Conservation (phyloP, 2,329 filamentous ascomycete genomes). For the Pseudogymnoascus sp. region DNA sequence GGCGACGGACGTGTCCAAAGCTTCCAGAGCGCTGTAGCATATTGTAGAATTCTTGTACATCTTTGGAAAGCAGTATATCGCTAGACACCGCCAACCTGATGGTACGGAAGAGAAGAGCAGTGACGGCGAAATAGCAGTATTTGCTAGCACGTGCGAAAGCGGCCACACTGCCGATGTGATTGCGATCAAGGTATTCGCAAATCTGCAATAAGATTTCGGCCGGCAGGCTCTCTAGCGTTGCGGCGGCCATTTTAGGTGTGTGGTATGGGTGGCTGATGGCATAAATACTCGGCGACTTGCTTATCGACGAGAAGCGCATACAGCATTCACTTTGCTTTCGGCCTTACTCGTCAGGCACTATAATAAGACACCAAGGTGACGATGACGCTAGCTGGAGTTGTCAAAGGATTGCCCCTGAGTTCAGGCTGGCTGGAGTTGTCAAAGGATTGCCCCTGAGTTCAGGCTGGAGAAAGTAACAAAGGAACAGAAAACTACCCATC, state of each 20-base stretch:
- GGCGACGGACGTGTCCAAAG: not conserved
- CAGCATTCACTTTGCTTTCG: too few relatives aligned
- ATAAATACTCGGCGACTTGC: too few relatives aligned
- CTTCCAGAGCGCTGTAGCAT: not conserved
- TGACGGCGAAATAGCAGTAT: not conserved
- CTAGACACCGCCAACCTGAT: not conserved
- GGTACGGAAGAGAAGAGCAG: not conserved
- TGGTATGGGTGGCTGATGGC: too few relatives aligned
- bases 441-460: not conserved
- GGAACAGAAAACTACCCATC: not conserved
- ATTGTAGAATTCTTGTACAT: not conserved
- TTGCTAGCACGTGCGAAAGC: slow-evolving; percentile 1
- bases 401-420: not conserved
- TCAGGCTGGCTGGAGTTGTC: too few relatives aligned
- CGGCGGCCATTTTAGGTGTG: too few relatives aligned
- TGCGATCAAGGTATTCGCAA: not conserved
- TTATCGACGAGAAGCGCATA: too few relatives aligned
- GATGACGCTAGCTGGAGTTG: too few relatives aligned
- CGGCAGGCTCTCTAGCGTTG: not conserved
- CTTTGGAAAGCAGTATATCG: not conserved
- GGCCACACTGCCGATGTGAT: not conserved
- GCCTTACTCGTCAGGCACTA: too few relatives aligned
- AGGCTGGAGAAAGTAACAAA: not conserved
- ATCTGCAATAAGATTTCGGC: not conserved
- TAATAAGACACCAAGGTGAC: too few relatives aligned